These are phyloP conservation scores for Trichoderma aggressivum DNA, from an alignment of 2,329 filamentous ascomycete genomes.

Conservation along the genomic window DNA sequence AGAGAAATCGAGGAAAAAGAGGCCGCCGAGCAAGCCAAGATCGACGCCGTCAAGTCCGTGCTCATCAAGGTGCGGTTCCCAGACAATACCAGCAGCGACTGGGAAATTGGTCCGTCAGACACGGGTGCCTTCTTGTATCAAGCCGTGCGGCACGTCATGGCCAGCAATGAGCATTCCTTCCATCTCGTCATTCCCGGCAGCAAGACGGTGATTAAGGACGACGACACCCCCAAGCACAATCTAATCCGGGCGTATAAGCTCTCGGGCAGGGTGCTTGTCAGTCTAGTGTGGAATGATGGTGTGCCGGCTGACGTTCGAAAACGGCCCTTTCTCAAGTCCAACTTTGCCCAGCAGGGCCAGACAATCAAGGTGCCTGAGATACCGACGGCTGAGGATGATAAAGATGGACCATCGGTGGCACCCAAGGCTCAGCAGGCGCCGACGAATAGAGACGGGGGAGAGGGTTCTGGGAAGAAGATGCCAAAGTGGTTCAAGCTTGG, in stretches of 20 bases:
- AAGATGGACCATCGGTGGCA: constrained; percentile 22
- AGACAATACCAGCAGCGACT: constrained; percentile 75
- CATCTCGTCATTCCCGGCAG: constrained; percentile 62
- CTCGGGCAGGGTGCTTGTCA: constrained; percentile 67
- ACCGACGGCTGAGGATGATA: constrained; percentile 40
- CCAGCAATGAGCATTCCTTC: constrained; percentile 63
- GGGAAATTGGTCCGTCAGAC: constrained; percentile 64
- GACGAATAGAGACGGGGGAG: constrained; percentile 37
- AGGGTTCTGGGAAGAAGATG: constrained; percentile 44
- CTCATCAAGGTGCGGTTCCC: constrained; percentile 82
- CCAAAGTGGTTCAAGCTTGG: constrained; percentile 73
- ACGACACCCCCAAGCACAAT: constrained; percentile 44
- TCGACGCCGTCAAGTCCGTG: constrained; percentile 65
- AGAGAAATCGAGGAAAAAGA: constrained; percentile 72
- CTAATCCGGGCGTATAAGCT: constrained; percentile 74
- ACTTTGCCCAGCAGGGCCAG: constrained; percentile 59
- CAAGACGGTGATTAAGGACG: constrained; percentile 48
- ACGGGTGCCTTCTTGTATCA: constrained; percentile 70
- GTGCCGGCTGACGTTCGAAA: constrained; percentile 56
- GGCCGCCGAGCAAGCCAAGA: constrained; percentile 60
- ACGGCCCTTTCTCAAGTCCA: constrained; percentile 55
- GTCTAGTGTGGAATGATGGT: constrained; percentile 67
- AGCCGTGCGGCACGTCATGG: constrained; percentile 71
- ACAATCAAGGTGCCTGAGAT: constrained; percentile 63
- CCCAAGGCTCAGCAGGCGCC: constrained; percentile 31